Evolutionary conservation across 495 filamentous ascomycete genomes (phyloP).

Genomic region (Xylaria longipes): DNA sequence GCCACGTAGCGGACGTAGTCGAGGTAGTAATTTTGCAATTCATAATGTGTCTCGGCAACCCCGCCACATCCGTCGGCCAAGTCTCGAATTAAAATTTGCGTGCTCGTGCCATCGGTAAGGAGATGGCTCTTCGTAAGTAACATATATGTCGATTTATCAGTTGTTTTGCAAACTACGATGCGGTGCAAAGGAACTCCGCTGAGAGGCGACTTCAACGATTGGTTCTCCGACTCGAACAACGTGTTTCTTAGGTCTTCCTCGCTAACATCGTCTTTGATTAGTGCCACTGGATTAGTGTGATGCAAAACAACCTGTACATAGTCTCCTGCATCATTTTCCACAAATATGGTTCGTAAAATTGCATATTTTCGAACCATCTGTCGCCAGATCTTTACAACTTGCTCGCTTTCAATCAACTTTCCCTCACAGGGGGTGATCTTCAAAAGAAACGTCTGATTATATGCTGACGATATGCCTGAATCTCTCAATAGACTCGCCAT

Average conservation of each 20-base stretch:
- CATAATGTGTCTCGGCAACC: background rate
- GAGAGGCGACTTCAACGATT: constrained; percentile 22
- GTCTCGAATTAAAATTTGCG: constrained; percentile 13
- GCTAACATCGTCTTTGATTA: background rate
- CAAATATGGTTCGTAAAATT: constrained; percentile 61
- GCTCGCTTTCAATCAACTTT: constrained; percentile 45
- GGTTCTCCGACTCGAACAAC: constrained; percentile 11
- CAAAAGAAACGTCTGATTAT: constrained; percentile 10
- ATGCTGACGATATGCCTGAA: background rate
- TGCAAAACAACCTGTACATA: constrained; percentile 37
- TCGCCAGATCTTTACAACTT: constrained; percentile 57
- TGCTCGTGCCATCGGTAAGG: constrained; percentile 8
- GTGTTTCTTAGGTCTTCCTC: constrained; percentile 3
- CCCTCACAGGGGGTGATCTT: constrained; percentile 17
- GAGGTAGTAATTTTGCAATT: constrained; percentile 2
- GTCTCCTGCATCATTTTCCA: constrained; percentile 57
- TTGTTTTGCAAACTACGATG: constrained; percentile 30
- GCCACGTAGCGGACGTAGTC: constrained; percentile 9
- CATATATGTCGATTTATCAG: constrained; percentile 12
- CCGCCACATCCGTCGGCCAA: constrained; percentile 6
- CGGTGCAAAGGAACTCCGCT: constrained; percentile 21
- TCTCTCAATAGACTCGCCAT: constrained; percentile 7
- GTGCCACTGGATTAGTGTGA: constrained; percentile 15
- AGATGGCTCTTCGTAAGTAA: constrained; percentile 17
- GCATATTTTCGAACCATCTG: constrained; percentile 60